These are phyloP conservation scores for Leptographium galeiforme DNA, from an alignment of 2,329 filamentous ascomycete species.

Conservation along the genomic window DNA sequence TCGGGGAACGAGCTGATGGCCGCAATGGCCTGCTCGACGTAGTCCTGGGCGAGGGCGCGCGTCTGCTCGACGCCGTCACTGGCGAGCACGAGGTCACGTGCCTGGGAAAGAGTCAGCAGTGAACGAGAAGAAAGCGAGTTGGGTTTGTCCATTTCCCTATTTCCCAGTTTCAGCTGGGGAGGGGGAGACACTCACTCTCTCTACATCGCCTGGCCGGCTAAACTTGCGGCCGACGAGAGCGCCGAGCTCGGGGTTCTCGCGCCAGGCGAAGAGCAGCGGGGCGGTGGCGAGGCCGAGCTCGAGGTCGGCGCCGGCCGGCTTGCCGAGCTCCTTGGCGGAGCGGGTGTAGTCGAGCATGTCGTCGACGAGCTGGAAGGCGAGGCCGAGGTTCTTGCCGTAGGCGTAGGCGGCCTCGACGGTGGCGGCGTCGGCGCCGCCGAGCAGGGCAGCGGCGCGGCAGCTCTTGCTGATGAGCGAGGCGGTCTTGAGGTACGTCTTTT, in stretches of 20 bases:
- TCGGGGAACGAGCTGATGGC: slow-evolving; percentile 78
- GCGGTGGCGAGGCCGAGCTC: slow-evolving; percentile 90
- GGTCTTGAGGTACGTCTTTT: slow-evolving; percentile 97
- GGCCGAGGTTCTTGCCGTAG: slow-evolving; percentile 84
- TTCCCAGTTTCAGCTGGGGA: no score
- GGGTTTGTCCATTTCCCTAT: no score
- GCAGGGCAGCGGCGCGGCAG: slow-evolving; percentile 75
- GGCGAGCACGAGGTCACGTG: slow-evolving; percentile 67
- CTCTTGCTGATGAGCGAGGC: slow-evolving; percentile 94
- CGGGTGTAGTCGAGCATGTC: slow-evolving; percentile 96
- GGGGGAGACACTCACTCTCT: slow-evolving; percentile 57
- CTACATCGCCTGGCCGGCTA: slow-evolving; percentile 66
- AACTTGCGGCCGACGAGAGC: slow-evolving; percentile 88
- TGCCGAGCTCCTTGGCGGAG: slow-evolving; percentile 72
- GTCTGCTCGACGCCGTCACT: slow-evolving; percentile 90
- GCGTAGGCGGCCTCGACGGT: slow-evolving; percentile 84
- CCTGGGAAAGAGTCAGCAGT: slow-evolving; percentile 38
- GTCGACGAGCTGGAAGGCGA: slow-evolving; percentile 95
- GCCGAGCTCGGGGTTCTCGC: slow-evolving; percentile 71
- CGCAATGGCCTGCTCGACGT: slow-evolving; percentile 72
- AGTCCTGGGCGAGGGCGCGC: slow-evolving; percentile 77
- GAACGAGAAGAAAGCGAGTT: no score
- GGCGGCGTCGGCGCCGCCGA: slow-evolving; percentile 60
- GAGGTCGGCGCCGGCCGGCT: slow-evolving; percentile 87
- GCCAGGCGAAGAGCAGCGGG: slow-evolving; percentile 91